Evolutionary conservation across 208 protist species (phyloP).

Genomic region (Acanthamoeba royreba): DNA sequence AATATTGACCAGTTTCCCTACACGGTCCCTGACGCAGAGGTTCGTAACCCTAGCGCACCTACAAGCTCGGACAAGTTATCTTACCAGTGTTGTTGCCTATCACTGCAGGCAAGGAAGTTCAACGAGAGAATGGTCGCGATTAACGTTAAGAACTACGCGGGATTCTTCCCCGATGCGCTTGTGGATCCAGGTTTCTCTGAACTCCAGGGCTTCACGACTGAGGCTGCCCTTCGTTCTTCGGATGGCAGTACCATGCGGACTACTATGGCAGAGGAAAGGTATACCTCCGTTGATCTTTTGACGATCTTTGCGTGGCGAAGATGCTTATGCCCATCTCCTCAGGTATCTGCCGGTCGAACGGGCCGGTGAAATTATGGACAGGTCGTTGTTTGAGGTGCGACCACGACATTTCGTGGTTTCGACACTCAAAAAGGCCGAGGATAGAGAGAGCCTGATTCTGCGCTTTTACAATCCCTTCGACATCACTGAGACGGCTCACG

Average conservation of each 20-base stretch:
- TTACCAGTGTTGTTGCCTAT: not conserved
- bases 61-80: no score
- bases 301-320: not conserved
- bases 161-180: not conserved
- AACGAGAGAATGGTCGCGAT: not conserved
- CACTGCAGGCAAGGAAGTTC: conserved; percentile 27
- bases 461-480: conserved; percentile 38
- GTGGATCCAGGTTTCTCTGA: not conserved
- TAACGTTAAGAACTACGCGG: not conserved
- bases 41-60: not conserved
- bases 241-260: not conserved
- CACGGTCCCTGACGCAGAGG: not conserved
- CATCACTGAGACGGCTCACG: not conserved
- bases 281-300: not conserved
- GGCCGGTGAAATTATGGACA: not conserved
- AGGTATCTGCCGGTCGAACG: not conserved
- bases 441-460: conserved; percentile 3
- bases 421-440: conserved; percentile 32
- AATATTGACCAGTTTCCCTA: not conserved
- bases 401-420: not conserved
- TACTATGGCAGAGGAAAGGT: not conserved
- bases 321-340: not conserved
- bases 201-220: not conserved
- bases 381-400: not conserved
- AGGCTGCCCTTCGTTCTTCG: not conserved